These are phyloP conservation scores for Aspergillus tamarii DNA, from an alignment of 2,329 filamentous ascomycete species.

Conservation along the genomic window DNA sequence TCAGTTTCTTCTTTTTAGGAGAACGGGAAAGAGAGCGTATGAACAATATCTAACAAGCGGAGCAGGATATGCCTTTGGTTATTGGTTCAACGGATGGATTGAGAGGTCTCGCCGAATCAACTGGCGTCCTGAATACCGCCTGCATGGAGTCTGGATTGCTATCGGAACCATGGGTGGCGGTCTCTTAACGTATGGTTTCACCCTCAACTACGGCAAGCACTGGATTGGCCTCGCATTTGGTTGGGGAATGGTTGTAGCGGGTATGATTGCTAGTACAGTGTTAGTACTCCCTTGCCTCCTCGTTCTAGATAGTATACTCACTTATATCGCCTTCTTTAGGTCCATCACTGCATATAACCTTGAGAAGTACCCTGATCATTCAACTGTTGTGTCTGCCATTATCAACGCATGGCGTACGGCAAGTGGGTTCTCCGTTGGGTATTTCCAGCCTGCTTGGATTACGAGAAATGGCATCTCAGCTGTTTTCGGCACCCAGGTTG, in stretches of 20 bases:
- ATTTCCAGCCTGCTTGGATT: constrained; percentile 44
- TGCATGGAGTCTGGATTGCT: constrained; percentile 42
- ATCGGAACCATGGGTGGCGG: constrained; percentile 34
- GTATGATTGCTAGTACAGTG: constrained; percentile 41
- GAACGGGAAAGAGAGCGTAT: neutral
- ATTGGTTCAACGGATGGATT: constrained; percentile 42
- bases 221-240: constrained; percentile 44
- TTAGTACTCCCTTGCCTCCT: constrained; percentile 17
- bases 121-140: constrained; percentile 33
- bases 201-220: constrained; percentile 36
- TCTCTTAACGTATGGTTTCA: constrained; percentile 39
- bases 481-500: constrained; percentile 40
- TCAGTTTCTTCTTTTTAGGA: neutral
- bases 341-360: constrained; percentile 42
- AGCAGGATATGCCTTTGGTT: constrained; percentile 37
- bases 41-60: constrained; percentile 14
- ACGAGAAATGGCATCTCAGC: constrained; percentile 32
- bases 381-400: constrained; percentile 39
- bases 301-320: neutral
- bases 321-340: neutral
- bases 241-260: constrained; percentile 42
- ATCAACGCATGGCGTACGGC: constrained; percentile 45
- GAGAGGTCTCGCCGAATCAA: constrained; percentile 24
- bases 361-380: constrained; percentile 40
- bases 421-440: constrained; percentile 43